Base-by-base conservation (phyloP, 495 filamentous ascomycete genomes). In the Aspergillus campestris region DNA sequence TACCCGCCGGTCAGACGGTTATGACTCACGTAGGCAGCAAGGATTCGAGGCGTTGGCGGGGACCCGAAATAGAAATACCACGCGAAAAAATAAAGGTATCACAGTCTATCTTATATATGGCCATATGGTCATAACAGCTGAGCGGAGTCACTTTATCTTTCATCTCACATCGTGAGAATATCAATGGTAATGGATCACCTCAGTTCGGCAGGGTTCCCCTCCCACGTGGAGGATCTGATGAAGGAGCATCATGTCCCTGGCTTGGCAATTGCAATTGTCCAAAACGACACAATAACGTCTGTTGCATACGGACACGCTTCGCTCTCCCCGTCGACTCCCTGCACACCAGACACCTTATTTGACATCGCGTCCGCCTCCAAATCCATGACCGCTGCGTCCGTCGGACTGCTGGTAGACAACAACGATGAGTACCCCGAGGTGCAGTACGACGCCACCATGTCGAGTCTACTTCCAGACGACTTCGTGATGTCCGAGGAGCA, bases 331-430 rank as follows among this genome's bases (percentile, higher is more conserved):
- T 9, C 33, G 9, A 42, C 1, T 7, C 31, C 45, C 24, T 58
- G 51, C 32, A 58, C 43, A 0, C 44, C 33, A 8, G 52, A 58
- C 28, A 55, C 52, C 7, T 46, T 58, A 5, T 58, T 58, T 32
- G 52, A 58, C 15, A 55, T 55, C n/a, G 52, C 52, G 8, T 55
- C 52, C 14, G 42, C 30, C 11, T 38, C 55, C 7, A 64, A 64
- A 42, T 59, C 56, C 8, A 38, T 64, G 29, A 61, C 60, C n/a
- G 60, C 60, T 28, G 60, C 60, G 3, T 39, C 58, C 1, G 58
- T 64, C n/a, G 58, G 40, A 3, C 40, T 64, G 42, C 51, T 64
- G 0, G 51, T 64, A 1, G 53, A 53, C 1, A 53, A 53, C 42
- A 47, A 62, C 31, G 45, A 57, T 10, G 18, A 42, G 12, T 52